Base-by-base conservation (phyloP, 768 basidiomycete species). In the Mycena indigotica region DNA sequence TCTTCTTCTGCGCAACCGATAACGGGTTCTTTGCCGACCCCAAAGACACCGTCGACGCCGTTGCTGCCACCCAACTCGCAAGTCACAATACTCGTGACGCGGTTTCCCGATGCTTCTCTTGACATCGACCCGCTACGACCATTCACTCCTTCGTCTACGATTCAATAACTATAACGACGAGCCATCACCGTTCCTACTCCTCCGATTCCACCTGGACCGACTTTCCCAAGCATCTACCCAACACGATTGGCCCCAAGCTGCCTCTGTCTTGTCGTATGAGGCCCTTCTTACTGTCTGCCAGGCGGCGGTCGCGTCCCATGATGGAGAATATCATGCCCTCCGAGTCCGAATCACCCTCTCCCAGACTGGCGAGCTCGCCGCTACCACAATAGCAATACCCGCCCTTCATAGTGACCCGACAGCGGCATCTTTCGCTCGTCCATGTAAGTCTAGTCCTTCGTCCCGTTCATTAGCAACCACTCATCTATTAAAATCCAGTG, bases 91-190 rank as follows among this genome's bases (percentile, higher is more conserved):
- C 32, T 35, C 32, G 32, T 35, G n/a, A n/a, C 35, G 35, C 35
- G 35, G n/a, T 38, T 10, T 10, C 35, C n/a, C 32, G n/a, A 56
- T 53, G 28, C 49, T 50, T 3, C 69, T 84, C 5, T 66, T 89
- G 8, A 80, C 84, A 1, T 79, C 87, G 0, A 81, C 82, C 0
- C 77, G 86, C 56, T 88, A 79, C 64, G 91, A 91, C 66, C 73
- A 72, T 1, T 70, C 65, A 28, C 73, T 91, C 6, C 64, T 72
- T 10, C 54, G 66, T 1, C 68, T 78, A 10, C 28, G 58, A 13
- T 91, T 87, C 88, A 92, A 91, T 60, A 78, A 80, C 29, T 78
- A 79, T 28, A 59, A 73, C 17, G 79, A 77, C n/a, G 70, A 72
- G 0, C 82, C 84, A 1, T 85, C 82, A 0, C 77, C 82, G 0